phyloP scores from a whole-genome alignment of 2,329 filamentous ascomycete genomes.

The Sporothrix mexicana region DNA sequence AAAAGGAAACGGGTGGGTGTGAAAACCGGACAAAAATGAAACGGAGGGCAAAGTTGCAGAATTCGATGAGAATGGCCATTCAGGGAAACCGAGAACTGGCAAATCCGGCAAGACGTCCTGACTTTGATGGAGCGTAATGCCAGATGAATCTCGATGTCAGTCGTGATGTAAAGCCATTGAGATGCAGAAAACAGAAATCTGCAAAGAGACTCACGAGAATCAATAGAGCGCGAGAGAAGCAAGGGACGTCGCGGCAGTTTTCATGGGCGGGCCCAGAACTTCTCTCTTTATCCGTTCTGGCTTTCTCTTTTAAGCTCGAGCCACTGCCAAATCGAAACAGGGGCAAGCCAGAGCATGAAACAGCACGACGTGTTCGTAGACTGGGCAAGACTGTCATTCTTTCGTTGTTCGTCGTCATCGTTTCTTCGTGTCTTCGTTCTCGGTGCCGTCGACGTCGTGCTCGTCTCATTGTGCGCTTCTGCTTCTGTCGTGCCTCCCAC shows the following conservation, averaged over 20 bases:
- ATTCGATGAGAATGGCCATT: not conserved
- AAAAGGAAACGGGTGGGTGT: not conserved
- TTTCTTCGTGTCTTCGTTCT: no score
- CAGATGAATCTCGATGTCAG: not conserved
- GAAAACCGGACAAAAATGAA: constrained; percentile 13
- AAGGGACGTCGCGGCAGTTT: not conserved
- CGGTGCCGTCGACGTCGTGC: no score
- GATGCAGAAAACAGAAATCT: not conserved
- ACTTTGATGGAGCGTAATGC: not conserved
- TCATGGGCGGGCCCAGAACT: not conserved
- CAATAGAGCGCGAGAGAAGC: not conserved
- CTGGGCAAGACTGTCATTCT: not conserved
- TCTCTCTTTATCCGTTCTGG: not conserved
- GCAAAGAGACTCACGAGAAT: constrained; percentile 3
- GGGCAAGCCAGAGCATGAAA: constrained; percentile 26
- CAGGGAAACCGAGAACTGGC: not conserved
- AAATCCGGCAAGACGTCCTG: not conserved
- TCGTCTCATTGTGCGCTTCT: constrained; percentile 1
- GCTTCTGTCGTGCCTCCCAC: not conserved
- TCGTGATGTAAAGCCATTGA: not conserved
- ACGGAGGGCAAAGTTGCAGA: not conserved
- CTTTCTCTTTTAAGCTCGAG: not conserved
- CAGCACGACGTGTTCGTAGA: not conserved
- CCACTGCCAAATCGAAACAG: constrained; percentile 18
- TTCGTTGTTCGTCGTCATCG: no score